Evolutionary conservation across 495 filamentous ascomycete genomes (phyloP).

Genomic region (Neurospora sp.): DNA sequence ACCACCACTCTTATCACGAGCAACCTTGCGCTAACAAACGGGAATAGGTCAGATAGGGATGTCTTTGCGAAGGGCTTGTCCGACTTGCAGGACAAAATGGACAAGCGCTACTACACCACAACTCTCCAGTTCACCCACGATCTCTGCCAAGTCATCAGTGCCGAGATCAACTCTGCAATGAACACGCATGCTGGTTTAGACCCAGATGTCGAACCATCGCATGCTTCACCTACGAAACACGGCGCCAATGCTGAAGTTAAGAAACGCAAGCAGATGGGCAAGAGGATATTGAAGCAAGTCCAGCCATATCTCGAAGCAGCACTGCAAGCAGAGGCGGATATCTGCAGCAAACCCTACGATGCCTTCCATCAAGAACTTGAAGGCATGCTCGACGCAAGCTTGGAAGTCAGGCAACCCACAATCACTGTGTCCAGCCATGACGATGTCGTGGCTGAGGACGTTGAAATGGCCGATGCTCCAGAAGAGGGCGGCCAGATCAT

Average conservation of each 20-base stretch:
- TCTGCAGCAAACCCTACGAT: slow-evolving; percentile 59
- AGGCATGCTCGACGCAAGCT: slow-evolving; percentile 52
- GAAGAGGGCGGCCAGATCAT: slow-evolving; percentile 31
- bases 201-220: slow-evolving; percentile 11
- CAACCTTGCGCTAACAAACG: slow-evolving; percentile 13
- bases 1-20: background rate
- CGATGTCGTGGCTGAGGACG: slow-evolving; percentile 22
- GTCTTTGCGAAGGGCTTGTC: slow-evolving; percentile 57
- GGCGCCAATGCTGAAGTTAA: slow-evolving; percentile 26
- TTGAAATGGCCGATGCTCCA: slow-evolving; percentile 39
- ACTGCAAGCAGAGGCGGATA: slow-evolving; percentile 66
- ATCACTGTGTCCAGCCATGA: slow-evolving; percentile 17
- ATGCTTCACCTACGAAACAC: slow-evolving; percentile 21
- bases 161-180: slow-evolving; percentile 46
- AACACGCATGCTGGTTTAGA: slow-evolving; percentile 8
- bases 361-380: slow-evolving; percentile 64
- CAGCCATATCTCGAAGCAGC: slow-evolving; percentile 70
- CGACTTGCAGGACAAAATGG: slow-evolving; percentile 53
- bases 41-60: slow-evolving; percentile 61
- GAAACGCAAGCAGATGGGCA: slow-evolving; percentile 57
- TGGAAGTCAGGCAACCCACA: slow-evolving; percentile 30
- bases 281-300: slow-evolving; percentile 72
- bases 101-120: slow-evolving; percentile 63
- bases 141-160: slow-evolving; percentile 57
- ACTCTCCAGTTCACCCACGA: slow-evolving; percentile 66